These are phyloP conservation scores for Fibroporia radiculosa DNA, from an alignment of 768 basidiomycete species.

Conservation along the genomic window DNA sequence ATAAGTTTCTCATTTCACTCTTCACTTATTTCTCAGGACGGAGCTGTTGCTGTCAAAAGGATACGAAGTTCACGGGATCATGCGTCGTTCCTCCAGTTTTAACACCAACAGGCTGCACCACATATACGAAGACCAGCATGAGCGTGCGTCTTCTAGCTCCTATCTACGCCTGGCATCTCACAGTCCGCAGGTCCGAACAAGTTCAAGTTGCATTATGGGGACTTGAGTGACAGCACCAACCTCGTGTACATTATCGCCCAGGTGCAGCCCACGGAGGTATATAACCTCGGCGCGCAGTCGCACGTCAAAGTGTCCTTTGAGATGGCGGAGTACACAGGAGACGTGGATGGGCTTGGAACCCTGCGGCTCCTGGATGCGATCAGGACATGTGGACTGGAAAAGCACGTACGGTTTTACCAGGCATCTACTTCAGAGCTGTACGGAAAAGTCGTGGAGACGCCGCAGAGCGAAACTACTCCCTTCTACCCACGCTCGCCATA, in stretches of 20 bases:
- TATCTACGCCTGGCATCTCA: background rate
- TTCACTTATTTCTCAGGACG: slow-evolving; percentile 37
- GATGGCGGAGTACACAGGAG: slow-evolving; percentile 98
- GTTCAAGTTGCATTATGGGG: slow-evolving; percentile 85
- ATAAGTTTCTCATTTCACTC: background rate
- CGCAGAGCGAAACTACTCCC: slow-evolving; percentile 92
- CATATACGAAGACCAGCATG: slow-evolving; percentile 88
- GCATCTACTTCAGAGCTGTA: slow-evolving; percentile 97
- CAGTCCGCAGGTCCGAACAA: slow-evolving; percentile 50
- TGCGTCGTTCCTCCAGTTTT: slow-evolving; percentile 95
- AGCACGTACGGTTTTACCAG: slow-evolving; percentile 93
- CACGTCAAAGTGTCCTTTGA: slow-evolving; percentile 99
- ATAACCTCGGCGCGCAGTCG: slow-evolving; percentile 96
- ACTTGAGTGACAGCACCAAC: slow-evolving; percentile 94
- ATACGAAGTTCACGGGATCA: slow-evolving; percentile 91
- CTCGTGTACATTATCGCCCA: slow-evolving; percentile 94
- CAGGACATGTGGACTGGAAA: slow-evolving; percentile 90
- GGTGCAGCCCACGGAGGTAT: slow-evolving; percentile 92
- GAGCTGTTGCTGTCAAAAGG: slow-evolving; percentile 82
- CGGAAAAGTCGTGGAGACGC: slow-evolving; percentile 93
- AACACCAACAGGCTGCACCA: slow-evolving; percentile 94
- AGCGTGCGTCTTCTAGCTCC: slow-evolving; percentile 46
- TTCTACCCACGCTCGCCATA: slow-evolving; percentile 99
- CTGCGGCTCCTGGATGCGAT: slow-evolving; percentile 94
- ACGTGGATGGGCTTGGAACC: slow-evolving; percentile 93